phyloP scores from a whole-genome alignment of 1,139 yeast genomes.

The Dujonia santamariae region DNA sequence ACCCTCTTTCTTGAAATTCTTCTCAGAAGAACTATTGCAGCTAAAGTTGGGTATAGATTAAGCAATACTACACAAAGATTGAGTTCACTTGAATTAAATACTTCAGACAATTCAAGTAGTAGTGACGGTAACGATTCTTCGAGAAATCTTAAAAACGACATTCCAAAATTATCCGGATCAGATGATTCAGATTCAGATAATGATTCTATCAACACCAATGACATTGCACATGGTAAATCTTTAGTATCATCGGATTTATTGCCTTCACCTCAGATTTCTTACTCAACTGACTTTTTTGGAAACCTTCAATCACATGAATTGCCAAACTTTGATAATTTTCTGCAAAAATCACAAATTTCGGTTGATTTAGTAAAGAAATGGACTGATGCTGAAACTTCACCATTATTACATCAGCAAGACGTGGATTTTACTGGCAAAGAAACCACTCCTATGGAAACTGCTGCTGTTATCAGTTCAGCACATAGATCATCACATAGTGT shows the following conservation, averaged over 20 bases:
- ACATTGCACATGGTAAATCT: slow-evolving; percentile 31
- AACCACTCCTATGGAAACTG: slow-evolving; percentile 2
- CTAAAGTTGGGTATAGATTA: slow-evolving; percentile 39
- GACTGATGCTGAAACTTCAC: slow-evolving; percentile 1
- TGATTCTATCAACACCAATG: slow-evolving; percentile 29
- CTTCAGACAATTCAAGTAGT: slow-evolving; percentile 5
- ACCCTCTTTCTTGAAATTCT: slow-evolving; percentile 35
- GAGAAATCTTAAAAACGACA: slow-evolving; percentile 1
- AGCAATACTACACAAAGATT: slow-evolving; percentile 12
- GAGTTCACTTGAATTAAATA: slow-evolving; percentile 7
- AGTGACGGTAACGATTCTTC: slow-evolving; percentile 1
- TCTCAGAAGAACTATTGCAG: slow-evolving; percentile 41
- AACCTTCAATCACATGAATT: slow-evolving; percentile 8
- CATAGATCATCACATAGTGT: neutral
- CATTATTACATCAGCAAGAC: neutral
- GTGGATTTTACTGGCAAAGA: neutral
- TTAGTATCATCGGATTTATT: slow-evolving; percentile 27
- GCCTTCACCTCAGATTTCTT: slow-evolving; percentile 42
- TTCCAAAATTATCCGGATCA: slow-evolving; percentile 7
- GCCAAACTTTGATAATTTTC: slow-evolving; percentile 4
- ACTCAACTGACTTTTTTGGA: slow-evolving; percentile 30
- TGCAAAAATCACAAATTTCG: slow-evolving; percentile 6
- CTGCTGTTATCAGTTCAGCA: neutral
- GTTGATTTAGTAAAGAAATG: slow-evolving; percentile 2
- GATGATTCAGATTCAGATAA: slow-evolving; percentile 17